A percentile compares a stretch with the other conserved stretches of the same genome.
These are phyloP conservation scores for Aspergillus sp. DNA, from an alignment of 2,329 filamentous ascomycete genomes.

Conservation along the genomic window DNA sequence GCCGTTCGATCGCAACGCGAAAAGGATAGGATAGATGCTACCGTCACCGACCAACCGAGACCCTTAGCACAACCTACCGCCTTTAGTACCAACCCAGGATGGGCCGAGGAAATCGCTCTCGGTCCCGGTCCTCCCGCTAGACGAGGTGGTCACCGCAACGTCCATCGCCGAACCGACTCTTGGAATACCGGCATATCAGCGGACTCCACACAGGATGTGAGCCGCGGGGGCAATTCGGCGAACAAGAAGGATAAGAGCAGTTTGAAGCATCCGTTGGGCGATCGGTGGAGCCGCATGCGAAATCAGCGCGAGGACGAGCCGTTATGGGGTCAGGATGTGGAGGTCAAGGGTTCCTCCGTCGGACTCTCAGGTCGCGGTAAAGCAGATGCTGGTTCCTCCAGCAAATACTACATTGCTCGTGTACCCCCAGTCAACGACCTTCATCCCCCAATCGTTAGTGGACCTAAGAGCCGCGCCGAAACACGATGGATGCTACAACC, in stretches of 20 bases:
- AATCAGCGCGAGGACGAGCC: constrained; percentile 89
- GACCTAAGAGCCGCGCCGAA: constrained; percentile 67
- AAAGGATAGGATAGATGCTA: constrained; percentile 63
- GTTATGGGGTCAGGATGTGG: constrained; percentile 70
- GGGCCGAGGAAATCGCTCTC: constrained; percentile 81
- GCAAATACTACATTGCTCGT: constrained; percentile 61
- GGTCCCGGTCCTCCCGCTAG: constrained; percentile 72
- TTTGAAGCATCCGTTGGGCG: constrained; percentile 42
- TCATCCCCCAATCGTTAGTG: constrained; percentile 81
- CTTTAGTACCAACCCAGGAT: constrained; percentile 85
- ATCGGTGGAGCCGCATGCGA: constrained; percentile 74
- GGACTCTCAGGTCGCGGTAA: constrained; percentile 46
- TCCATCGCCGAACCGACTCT: constrained; percentile 55
- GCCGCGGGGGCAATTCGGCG: constrained; percentile 23
- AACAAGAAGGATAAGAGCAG: constrained; percentile 52
- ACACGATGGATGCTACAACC: constrained; percentile 92
- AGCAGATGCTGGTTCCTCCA: constrained; percentile 39
- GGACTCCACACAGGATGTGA: constrained; percentile 32
- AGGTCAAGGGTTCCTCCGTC: constrained; percentile 58
- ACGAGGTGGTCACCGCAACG: constrained; percentile 55
- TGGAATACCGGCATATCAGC: constrained; percentile 58
- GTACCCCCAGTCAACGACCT: constrained; percentile 82
- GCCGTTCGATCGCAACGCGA: constrained; percentile 68
- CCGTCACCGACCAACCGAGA: constrained; percentile 65
- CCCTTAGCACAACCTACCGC: constrained; percentile 75